Evolutionary conservation across 164 flowering plant species (phyloP).

Genomic region (Dillenia suffruticosa): DNA sequence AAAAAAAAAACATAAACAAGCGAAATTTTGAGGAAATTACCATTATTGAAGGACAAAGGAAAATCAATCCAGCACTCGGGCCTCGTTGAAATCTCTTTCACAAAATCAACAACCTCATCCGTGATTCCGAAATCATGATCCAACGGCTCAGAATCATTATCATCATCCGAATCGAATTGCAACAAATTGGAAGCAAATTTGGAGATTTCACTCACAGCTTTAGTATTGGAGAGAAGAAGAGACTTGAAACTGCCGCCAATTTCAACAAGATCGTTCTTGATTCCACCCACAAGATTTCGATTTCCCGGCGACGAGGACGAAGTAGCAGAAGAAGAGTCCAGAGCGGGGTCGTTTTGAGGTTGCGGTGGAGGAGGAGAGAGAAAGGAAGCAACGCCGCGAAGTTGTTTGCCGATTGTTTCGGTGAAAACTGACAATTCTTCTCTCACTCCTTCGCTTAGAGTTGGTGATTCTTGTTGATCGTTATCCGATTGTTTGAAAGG

Average conservation of each 20-base stretch:
- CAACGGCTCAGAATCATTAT: constrained; percentile 7
- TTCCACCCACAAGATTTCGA: constrained; percentile 16
- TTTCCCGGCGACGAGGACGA: constrained; percentile 27
- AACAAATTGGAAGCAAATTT: constrained; percentile 39
- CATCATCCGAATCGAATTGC: constrained; percentile 19
- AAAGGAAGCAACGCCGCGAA: constrained; percentile 61
- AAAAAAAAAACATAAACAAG: not conserved
- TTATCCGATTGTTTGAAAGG: constrained; percentile 31
- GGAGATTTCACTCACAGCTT: constrained; percentile 39
- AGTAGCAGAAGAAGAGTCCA: constrained; percentile 13
- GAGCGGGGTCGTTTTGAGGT: not conserved
- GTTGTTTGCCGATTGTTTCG: constrained; percentile 42
- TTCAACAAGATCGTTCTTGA: constrained; percentile 46
- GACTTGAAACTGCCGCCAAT: constrained; percentile 50
- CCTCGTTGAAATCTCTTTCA: constrained; percentile 27
- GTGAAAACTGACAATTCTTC: constrained; percentile 47
- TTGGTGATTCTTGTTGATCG: constrained; percentile 3
- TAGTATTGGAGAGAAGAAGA: constrained; percentile 30
- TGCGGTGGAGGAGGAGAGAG: constrained; percentile 49
- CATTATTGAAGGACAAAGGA: constrained; percentile 30
- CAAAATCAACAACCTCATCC: constrained; percentile 46
- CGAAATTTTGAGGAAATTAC: constrained; percentile 10
- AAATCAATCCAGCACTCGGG: constrained; percentile 54
- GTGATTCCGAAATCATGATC: constrained; percentile 27
- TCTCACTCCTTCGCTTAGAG: constrained; percentile 22